Percentiles rank a stretch among this genome's conserved stretches.
Conservation (phyloP, 352 stramenopile species). For the Phytophthora quininea region DNA sequence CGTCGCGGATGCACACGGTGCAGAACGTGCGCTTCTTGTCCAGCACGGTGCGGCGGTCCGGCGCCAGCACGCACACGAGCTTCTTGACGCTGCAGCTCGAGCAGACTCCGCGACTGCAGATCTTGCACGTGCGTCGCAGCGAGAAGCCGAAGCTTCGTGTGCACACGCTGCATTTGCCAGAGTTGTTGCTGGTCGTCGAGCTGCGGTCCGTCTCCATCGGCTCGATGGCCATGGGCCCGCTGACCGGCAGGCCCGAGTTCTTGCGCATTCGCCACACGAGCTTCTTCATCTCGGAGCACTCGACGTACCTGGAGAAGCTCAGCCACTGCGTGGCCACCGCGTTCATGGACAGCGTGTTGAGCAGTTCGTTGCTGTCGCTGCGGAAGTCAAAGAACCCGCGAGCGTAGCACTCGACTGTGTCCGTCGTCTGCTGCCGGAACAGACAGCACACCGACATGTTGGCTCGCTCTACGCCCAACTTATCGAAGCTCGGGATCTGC, state of each 20-base stretch:
- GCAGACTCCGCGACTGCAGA: conserved; percentile 31
- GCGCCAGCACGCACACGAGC: conserved; percentile 43
- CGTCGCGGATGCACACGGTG: conserved; percentile 35
- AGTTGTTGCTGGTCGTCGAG: conserved; percentile 3
- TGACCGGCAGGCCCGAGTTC: conserved; percentile 29
- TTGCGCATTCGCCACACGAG: conserved; percentile 55
- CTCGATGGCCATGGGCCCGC: conserved; percentile 26
- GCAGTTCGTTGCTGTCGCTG: conserved; percentile 43
- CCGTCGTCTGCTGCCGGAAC: conserved; percentile 43
- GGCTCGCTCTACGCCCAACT: conserved; percentile 65
- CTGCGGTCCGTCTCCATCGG: neutral
- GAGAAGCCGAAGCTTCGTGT: conserved; percentile 25
- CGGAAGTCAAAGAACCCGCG: conserved; percentile 49
- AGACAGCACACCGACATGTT: conserved; percentile 58
- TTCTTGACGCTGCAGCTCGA: conserved; percentile 45
- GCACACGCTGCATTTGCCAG: conserved; percentile 9
- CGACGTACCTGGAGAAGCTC: conserved; percentile 29
- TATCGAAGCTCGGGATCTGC: conserved; percentile 55
- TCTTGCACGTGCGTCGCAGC: conserved; percentile 31
- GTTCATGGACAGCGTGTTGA: conserved; percentile 44
- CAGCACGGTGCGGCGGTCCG: conserved; percentile 38
- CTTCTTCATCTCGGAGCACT: conserved; percentile 73
- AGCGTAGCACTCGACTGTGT: conserved; percentile 55
- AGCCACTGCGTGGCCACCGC: conserved; percentile 53
- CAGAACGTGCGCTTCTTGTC: conserved; percentile 50